Evolutionary conservation across 2,329 filamentous ascomycete genomes (phyloP).

Genomic region (Ilyonectria mors-panacis): DNA sequence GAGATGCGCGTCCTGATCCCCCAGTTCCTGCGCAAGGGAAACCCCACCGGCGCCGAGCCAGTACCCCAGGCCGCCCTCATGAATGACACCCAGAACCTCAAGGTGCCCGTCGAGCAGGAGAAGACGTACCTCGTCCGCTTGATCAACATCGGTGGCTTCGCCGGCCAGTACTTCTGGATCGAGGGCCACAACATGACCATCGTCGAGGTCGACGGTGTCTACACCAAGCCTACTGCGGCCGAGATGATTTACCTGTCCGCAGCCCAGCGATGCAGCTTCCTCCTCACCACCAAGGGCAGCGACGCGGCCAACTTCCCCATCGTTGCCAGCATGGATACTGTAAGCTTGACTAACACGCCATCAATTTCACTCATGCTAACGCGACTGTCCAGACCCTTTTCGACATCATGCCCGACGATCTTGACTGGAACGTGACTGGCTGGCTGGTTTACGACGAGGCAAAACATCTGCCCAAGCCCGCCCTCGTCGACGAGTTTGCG

Average conservation of each 20-base stretch:
- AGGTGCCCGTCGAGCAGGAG: conserved; percentile 71
- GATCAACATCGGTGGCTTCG: conserved; percentile 81
- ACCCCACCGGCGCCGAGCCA: conserved; percentile 73
- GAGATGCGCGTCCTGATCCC: conserved; percentile 64
- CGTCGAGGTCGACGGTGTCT: conserved; percentile 82
- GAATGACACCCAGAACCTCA: conserved; percentile 77
- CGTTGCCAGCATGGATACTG: conserved; percentile 78
- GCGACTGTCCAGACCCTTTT: conserved; percentile 70
- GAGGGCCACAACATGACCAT: conserved; percentile 78
- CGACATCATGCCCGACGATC: conserved; percentile 73
- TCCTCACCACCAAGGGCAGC: conserved; percentile 74
- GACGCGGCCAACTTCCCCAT: conserved; percentile 76
- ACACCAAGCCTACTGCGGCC: conserved; percentile 71
- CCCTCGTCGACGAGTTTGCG: conserved; percentile 72
- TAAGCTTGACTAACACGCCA: conserved; percentile 48
- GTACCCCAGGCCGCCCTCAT: conserved; percentile 78
- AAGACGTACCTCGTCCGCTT: conserved; percentile 65
- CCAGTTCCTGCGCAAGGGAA: conserved; percentile 66
- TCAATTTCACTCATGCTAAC: conserved; percentile 25
- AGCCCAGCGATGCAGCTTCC: conserved; percentile 76
- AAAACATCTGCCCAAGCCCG: conserved; percentile 64
- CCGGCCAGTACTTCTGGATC: conserved; percentile 76
- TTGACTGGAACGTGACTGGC: conserved; percentile 80
- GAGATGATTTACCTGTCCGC: conserved; percentile 76
- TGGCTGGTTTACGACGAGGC: conserved; percentile 72